Evolutionary conservation across 2,329 filamentous ascomycete species (phyloP), one percentile per base, ranked within the genome.

Genomic region (Ophiostoma tasmaniense): DNA sequence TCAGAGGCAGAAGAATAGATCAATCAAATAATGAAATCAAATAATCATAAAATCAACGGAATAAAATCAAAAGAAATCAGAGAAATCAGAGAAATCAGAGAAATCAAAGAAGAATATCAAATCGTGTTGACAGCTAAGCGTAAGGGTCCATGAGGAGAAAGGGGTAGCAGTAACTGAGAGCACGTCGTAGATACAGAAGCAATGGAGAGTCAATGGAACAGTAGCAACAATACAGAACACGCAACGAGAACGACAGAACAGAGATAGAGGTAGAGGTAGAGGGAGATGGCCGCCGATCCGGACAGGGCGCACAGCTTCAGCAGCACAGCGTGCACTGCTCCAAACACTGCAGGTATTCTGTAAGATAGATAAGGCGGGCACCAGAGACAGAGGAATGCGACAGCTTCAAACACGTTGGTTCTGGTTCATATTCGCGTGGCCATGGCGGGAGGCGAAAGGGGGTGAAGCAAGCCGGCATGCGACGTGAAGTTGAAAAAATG

Each of bases 391-490:
- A 25, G 50, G 11, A 67, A 67, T 52, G 68, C 68, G 55, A 67
- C 61, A 37, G 45, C 22, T 28, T 28, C 50, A 67, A 66, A 67
- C 45, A 62, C 68, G 59, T 67, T 67, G 66, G 65, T 67, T 67
- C 61, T 22, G 22, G 11, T 55, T 55, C 50, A 25, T 45, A 45
- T 45, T 45, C 42, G 42, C 42, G 42, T 45, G 42, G 42, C 20
- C 66, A 61, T 67, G 59, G 66, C n/a, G 61, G 61, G 39, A 67
- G 66, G 65, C 64, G 61, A 67, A 65, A 67, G 55, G 68, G 59
- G 59, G 68, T 62, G 28, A 62, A 62, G 59, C 30, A 62, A 35
- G 59, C 22, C 39, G 14, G 68, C 30, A 67, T 69, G 59, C 68
- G 61, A 67, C 66, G 35, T 65, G 39, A 67, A 52, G 62, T 37